Evolutionary conservation across 2,329 filamentous ascomycete species (phyloP).

Genomic region (Aspergillus sp.): DNA sequence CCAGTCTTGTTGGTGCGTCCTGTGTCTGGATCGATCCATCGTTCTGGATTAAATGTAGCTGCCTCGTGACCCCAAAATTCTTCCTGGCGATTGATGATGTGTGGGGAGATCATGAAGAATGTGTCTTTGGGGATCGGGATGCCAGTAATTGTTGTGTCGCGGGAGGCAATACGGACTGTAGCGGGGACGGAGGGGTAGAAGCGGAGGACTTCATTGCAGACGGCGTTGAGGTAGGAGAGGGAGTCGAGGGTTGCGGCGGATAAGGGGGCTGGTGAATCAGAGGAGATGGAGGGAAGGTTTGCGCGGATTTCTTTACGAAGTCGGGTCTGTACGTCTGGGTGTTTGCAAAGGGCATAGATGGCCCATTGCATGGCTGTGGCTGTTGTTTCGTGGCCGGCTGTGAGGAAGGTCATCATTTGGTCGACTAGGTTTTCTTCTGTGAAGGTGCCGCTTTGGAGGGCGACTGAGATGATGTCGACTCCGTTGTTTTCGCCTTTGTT

Average conservation of each 20-base stretch:
- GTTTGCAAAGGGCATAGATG: conserved; percentile 59
- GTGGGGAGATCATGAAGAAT: conserved; percentile 56
- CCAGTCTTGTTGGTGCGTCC: conserved; percentile 50
- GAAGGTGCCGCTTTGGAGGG: conserved; percentile 68
- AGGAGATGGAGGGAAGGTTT: conserved; percentile 49
- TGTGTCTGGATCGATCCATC: conserved; percentile 53
- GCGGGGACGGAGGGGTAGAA: conserved; percentile 64
- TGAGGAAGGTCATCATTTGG: conserved; percentile 85
- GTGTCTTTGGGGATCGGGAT: conserved; percentile 64
- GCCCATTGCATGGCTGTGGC: conserved; percentile 71
- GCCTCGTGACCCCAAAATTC: conserved; percentile 73
- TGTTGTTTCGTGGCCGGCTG: conserved; percentile 75
- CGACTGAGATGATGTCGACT: conserved; percentile 73
- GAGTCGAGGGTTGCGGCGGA: conserved; percentile 57
- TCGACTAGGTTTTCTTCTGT: conserved; percentile 73
- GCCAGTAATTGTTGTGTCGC: conserved; percentile 61
- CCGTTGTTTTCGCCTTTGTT: conserved; percentile 30
- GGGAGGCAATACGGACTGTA: conserved; percentile 59
- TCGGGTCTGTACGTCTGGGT: conserved; percentile 58
- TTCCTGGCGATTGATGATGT: conserved; percentile 63
- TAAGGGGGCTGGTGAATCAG: conserved; percentile 57
- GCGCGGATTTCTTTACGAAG: conserved; percentile 63
- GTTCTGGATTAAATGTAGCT: conserved; percentile 67
- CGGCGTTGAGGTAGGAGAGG: conserved; percentile 72
- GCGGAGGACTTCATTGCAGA: conserved; percentile 71